Evolutionary conservation across 306 rosid species (phyloP).

Genomic region (Quillaja saponaria): DNA sequence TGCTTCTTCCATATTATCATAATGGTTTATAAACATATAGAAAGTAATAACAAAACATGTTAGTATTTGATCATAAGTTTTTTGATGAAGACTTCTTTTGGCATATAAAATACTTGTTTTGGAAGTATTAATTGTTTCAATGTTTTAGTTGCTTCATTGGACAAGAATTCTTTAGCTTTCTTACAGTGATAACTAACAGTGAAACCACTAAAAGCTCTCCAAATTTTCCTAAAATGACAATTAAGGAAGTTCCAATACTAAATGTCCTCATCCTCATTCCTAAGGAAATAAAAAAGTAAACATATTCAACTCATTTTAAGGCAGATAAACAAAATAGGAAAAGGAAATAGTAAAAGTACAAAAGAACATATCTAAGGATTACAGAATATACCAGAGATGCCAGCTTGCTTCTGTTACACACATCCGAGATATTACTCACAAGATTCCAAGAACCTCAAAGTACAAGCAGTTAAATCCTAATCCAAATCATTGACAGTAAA

Average conservation of each 20-base stretch:
- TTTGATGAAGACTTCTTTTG: not conserved
- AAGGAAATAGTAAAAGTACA: not conserved
- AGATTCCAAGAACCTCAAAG: constrained; percentile 29
- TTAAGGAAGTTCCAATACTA: constrained; percentile 4
- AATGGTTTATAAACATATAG: not conserved
- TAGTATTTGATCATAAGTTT: not conserved
- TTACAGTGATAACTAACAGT: not conserved
- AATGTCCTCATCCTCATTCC: constrained; percentile 8
- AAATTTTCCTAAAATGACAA: constrained; percentile 11
- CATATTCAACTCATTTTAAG: constrained; percentile 1
- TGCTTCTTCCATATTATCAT: not conserved
- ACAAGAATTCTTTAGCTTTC: not conserved
- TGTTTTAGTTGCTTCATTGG: not conserved
- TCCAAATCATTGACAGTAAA: constrained; percentile 27
- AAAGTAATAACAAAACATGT: not conserved
- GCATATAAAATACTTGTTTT: not conserved
- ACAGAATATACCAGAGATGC: constrained; percentile 33
- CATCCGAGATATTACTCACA: constrained; percentile 28
- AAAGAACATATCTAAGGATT: constrained; percentile 25
- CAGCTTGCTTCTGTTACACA: constrained; percentile 30
- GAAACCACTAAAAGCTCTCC: constrained; percentile 6
- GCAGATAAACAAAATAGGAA: constrained; percentile 22
- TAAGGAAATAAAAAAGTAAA: not conserved
- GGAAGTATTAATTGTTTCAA: not conserved
- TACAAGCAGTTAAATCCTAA: constrained; percentile 28